A percentile compares a stretch with the other conserved stretches of the same genome.
Conservation (phyloP, 2,329 filamentous ascomycete genomes). For the Leptographium procerum region DNA sequence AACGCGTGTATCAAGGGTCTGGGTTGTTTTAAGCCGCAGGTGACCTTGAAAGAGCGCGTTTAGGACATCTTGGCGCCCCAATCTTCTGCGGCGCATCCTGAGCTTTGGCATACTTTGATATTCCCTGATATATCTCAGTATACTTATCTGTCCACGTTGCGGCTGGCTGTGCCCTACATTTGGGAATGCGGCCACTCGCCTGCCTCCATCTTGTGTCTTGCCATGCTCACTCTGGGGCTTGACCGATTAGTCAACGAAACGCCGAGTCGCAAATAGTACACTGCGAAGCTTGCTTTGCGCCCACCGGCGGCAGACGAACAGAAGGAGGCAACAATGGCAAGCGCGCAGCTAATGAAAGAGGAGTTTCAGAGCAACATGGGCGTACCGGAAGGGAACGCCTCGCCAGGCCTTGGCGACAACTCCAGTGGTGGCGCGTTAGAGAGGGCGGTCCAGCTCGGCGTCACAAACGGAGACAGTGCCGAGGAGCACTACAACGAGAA, state of each 20-base stretch:
- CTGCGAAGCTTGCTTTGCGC: background rate
- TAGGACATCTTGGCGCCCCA: background rate
- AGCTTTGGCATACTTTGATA: background rate
- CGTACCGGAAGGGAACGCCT: conserved; percentile 32
- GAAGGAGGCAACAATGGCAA: conserved; percentile 27
- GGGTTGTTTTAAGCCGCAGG: background rate
- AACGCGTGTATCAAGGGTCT: conserved; percentile 6
- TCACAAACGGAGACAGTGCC: conserved; percentile 18
- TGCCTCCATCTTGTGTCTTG: background rate
- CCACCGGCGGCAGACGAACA: background rate
- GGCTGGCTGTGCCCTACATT: background rate
- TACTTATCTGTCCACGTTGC: background rate
- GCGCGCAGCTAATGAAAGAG: conserved; percentile 43
- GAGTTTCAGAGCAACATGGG: conserved; percentile 45
- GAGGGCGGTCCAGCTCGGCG: conserved; percentile 17
- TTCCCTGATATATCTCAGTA: background rate
- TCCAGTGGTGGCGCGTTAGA: conserved; percentile 19
- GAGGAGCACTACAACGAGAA: conserved; percentile 18
- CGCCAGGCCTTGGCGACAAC: conserved; percentile 17
- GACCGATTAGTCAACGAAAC: background rate
- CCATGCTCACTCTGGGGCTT: conserved; percentile 9
- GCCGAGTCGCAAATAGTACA: background rate
- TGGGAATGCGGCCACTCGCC: conserved; percentile 5
- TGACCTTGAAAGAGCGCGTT: conserved; percentile 5
- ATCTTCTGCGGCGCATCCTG: conserved; percentile 9